Evolutionary conservation across 2,329 filamentous ascomycete species (phyloP).

Genomic region (Neonectria punicea): DNA sequence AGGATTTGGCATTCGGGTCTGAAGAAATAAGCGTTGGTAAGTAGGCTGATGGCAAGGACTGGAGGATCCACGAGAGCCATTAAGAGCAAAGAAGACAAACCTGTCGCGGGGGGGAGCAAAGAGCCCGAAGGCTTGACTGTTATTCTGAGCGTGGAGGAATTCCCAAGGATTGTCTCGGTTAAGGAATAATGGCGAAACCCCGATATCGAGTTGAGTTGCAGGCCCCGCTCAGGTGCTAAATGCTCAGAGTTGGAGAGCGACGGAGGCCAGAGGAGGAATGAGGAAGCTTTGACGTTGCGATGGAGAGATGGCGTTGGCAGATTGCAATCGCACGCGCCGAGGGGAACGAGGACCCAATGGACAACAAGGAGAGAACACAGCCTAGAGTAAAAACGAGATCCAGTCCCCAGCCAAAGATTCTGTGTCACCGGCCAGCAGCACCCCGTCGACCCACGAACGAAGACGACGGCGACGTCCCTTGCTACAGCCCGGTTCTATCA

Average conservation of each 20-base stretch:
- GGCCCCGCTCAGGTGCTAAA: not conserved
- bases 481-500: slow-evolving; percentile 24
- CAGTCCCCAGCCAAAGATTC: slow-evolving; percentile 9
- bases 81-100: slow-evolving; percentile 8
- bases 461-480: slow-evolving; percentile 15
- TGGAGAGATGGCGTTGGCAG: slow-evolving; percentile 7
- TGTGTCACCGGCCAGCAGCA: slow-evolving; percentile 16
- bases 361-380: slow-evolving; percentile 1
- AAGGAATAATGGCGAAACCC: not conserved
- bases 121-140: not conserved
- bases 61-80: slow-evolving; percentile 1
- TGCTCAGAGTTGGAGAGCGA: not conserved
- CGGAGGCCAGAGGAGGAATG: not conserved
- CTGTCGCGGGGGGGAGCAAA: slow-evolving; percentile 1
- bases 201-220: slow-evolving; percentile 8
- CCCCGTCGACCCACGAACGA: slow-evolving; percentile 20
- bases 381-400: slow-evolving; percentile 11
- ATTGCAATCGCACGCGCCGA: slow-evolving; percentile 1
- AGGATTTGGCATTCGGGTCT: not conserved
- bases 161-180: not conserved
- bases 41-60: slow-evolving; percentile 6
- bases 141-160: not conserved
- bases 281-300: slow-evolving; percentile 4
- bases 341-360: slow-evolving; percentile 14
- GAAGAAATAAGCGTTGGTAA: slow-evolving; percentile 10